Evolutionary conservation across 345 rosid species (phyloP), one percentile per base, ranked within the genome.

Genomic region (Euphorbia lathyris): DNA sequence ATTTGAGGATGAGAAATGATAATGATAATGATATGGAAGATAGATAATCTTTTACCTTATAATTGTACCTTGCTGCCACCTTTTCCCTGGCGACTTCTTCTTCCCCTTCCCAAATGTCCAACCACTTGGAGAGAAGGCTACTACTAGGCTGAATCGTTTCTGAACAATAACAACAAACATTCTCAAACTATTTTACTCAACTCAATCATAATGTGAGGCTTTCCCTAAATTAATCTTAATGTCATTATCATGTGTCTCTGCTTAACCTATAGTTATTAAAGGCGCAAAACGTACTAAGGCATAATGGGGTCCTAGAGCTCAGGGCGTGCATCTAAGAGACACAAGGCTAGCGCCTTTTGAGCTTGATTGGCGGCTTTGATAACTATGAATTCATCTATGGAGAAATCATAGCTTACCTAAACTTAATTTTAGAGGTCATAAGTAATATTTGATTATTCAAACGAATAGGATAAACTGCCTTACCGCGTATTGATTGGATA

Each of bases 61-160:
- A 63, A 94, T 83, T 68, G 98, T 94, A 72, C 96, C 98, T 83
- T 90, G 98, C 79, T 94, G 95, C 85, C 84, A 88, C 75, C 91
- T 85, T 83, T 92, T 89, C 43, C 98, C 95, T 0, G 93, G 86
- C 36, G 89, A 81, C 75, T 88, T 91, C 87, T 90, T 90, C 81
- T 89, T 93, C 23, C 89, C 85, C 74, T 88, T 94, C n/a, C 96
- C 88, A 66, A 86, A 85, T 51, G 91, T 74, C 97, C 98, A 94
- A 13, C 98, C 98, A 72, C 92, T 90, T 6, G 98, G 98, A 73
- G 98, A 90, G 84, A 94, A 90, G 53, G 98, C 95, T 70, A 94
- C 96, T 2, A 91, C 72, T 43, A 91, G 93, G 76, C 88, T 87
- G 82, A 79, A 94, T 36, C 95, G 87, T 57, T 72, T 74, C 97